Evolutionary conservation across 2,329 filamentous ascomycete species (phyloP), one percentile per base, ranked within the genome.

Genomic region (Stenocarpella maydis): DNA sequence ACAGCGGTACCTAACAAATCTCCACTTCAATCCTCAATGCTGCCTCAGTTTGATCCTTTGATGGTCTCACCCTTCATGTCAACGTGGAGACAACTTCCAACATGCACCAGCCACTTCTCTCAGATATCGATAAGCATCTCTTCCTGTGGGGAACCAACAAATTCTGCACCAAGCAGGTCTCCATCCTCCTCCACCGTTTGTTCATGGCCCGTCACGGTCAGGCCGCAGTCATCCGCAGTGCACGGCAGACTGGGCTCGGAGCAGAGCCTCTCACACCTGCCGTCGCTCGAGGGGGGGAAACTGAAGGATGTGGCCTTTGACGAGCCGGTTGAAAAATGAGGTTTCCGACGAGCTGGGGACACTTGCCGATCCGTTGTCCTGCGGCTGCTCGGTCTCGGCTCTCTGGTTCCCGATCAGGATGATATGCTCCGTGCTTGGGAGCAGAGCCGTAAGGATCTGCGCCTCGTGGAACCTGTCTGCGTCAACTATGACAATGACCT

Each of bases 391-490:
- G 47, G 86, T 87, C 6, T 86, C 80, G 4, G 89, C 84, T 54
- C 86, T 82, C 70, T 90, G 88, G 73, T 91, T 89, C 0, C 90
- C 89, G 49, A 91, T 91, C 19, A 88, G 81, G 21, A 92, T 87
- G 7, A 83, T 79, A 68, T 92, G 90, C 75, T 92, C 84, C 0
- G 90, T 76, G 0, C 83, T 83, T 0, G 89, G 88, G 0, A 90
- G 78, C 3, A 92, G 76, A 0, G 89, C 84, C 0, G 87, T 87
- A 1, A 92, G 75, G 2, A 87, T 80, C 69, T 92, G 89, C 0
- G 87, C 82, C 75, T 93, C 91, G 41, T 92, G 80, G 0, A 92
- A 87, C 71, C 92, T 90, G 0, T 86, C 90, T 2, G 90, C 90
- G 74, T 93, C 90, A 75, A 92, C 90, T 43, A 87, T 90, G 1